Evolutionary conservation across 768 basidiomycete species (phyloP).

Genomic region (Termitomyces bulborhizus): DNA sequence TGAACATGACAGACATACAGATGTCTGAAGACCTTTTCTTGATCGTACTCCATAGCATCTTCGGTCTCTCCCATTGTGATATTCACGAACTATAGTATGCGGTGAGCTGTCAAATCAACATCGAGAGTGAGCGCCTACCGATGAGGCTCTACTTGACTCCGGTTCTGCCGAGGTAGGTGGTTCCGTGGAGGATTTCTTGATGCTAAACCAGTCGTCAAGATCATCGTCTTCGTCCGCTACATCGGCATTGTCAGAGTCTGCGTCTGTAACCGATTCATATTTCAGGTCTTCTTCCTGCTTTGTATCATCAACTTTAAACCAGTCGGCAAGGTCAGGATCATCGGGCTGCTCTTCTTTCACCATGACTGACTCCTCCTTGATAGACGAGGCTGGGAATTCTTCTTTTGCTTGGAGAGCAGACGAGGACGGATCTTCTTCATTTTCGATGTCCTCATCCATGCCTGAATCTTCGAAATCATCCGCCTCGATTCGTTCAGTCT

Average conservation of each 20-base stretch:
- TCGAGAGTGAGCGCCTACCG: conserved; percentile 3
- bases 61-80: conserved; percentile 70
- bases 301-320: conserved; percentile 49
- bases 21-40: conserved; percentile 74
- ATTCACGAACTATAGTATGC: conserved; percentile 18
- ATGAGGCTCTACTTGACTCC: neutral
- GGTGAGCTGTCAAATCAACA: neutral
- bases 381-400: neutral
- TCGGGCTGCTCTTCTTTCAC: conserved; percentile 15
- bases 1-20: conserved; percentile 41
- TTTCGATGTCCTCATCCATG: conserved; percentile 13
- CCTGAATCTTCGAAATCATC: conserved; percentile 49
- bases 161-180: conserved; percentile 1
- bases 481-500: conserved; percentile 36
- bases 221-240: conserved; percentile 31
- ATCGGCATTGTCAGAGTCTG: conserved; percentile 66
- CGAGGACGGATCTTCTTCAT: neutral
- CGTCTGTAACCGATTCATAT: conserved; percentile 54
- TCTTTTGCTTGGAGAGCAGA: neutral
- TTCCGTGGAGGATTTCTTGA: conserved; percentile 17
- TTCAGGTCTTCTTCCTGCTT: conserved; percentile 14
- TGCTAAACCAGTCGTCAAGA: conserved; percentile 35
- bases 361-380: conserved; percentile 9
- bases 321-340: conserved; percentile 49
- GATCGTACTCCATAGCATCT: conserved; percentile 71